phyloP scores from a whole-genome alignment of 768 basidiomycete genomes.

The Agaricus subrufescens region DNA sequence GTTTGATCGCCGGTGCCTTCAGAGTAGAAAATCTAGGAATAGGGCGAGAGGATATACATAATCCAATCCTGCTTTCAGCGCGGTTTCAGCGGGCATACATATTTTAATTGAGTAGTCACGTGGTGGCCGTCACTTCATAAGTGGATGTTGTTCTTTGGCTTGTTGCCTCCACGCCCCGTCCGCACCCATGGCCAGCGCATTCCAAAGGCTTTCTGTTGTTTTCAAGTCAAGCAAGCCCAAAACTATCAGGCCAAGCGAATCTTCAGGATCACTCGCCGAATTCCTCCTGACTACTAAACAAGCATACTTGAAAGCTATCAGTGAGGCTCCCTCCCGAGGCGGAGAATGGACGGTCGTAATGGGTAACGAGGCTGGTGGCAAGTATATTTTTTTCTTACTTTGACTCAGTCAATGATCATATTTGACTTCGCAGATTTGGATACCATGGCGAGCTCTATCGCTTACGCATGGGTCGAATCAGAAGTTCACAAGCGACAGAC shows the following conservation, averaged over 20 bases:
- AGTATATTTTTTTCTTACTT: slow-evolving; percentile 11
- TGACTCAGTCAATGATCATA: not conserved
- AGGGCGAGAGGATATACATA: too few species aligned
- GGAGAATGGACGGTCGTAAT: slow-evolving; percentile 80
- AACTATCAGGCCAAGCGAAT: slow-evolving; percentile 10
- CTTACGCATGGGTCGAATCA: slow-evolving; percentile 73
- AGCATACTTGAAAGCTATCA: slow-evolving; percentile 55
- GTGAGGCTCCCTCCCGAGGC: slow-evolving; percentile 34
- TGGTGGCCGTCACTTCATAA: too few species aligned
- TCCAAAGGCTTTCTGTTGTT: slow-evolving; percentile 34
- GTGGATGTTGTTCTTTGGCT: too few species aligned
- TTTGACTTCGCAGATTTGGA: slow-evolving; percentile 70
- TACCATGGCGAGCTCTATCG: slow-evolving; percentile 80
- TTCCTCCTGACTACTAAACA: slow-evolving; percentile 43
- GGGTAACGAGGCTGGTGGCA: slow-evolving; percentile 98
- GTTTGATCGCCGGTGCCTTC: too few species aligned
- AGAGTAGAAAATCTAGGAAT: too few species aligned
- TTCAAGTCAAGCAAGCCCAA: slow-evolving; percentile 24
- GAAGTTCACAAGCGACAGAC: slow-evolving; percentile 47
- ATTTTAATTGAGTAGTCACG: too few species aligned
- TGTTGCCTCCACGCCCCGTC: not conserved
- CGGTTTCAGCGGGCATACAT: too few species aligned
- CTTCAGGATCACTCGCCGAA: slow-evolving; percentile 19
- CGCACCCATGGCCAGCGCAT: slow-evolving; percentile 19
- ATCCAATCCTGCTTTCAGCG: too few species aligned